Evolutionary conservation across 2,329 filamentous ascomycete genomes (phyloP), one percentile per base, ranked within the genome.

Genomic region (Alternaria conjuncta): DNA sequence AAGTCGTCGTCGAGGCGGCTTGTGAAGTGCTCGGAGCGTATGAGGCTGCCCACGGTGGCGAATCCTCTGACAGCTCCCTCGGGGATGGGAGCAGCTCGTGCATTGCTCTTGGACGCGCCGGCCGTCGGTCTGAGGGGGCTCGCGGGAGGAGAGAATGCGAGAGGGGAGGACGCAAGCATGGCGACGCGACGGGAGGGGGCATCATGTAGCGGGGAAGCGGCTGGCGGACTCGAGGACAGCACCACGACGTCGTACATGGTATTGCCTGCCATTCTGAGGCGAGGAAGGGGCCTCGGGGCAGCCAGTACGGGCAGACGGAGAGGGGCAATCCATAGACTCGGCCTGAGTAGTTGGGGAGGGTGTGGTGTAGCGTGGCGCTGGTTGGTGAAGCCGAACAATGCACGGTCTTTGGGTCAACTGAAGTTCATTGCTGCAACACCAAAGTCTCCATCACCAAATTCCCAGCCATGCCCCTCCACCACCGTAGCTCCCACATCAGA

Each of bases 141-240:
- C 1, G 18, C 43, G n/a, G 64, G 61, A 6, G 72, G 73, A 28
- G 76, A 77, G 25, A 71, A 71, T 12, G 67, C 57, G 11, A 67
- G 56, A 25, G 72, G 71, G 50, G 73, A 75, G 23, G 57, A 68
- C 26, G 74, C 50, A 28, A 65, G 65, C 67, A 74, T 75, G 47
- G 64, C 64, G 68, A 75, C 76, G 77, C 75, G 77, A 69, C 71
- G 72, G 41, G 71, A 64, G 46, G 65, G 46, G 54, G 64, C 65
- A 54, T 64, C 61, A 46, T 65, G 66, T 50, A 59, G 67, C 54
- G 71, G 71, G 43, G 74, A 70, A 65, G 65, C 63, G 45, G 63
- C 63, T 41, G 76, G 74, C 20, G 78, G 78, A n/a, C 76, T 76
- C 13, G 77, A 79, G 21, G 73, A 76, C 8, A 81, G 63, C 5